Evolutionary conservation across 495 filamentous ascomycete genomes (phyloP).

Genomic region (Neurospora sp.): DNA sequence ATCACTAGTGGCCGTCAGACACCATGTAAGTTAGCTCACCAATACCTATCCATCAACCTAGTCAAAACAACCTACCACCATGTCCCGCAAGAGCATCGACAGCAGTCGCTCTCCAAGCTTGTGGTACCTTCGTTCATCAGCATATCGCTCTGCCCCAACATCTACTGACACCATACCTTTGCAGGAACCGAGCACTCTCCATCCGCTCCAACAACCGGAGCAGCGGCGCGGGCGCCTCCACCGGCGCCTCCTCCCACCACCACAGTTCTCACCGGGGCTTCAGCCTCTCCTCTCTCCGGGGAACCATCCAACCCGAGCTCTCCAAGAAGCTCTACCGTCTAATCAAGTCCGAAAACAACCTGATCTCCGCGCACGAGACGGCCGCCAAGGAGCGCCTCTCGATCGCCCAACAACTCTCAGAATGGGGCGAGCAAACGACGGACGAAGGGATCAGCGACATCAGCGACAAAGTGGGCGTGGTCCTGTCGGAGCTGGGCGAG

Average conservation of each 20-base stretch:
- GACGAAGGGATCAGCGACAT: slow-evolving; percentile 84
- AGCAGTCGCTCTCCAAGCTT: slow-evolving; percentile 13
- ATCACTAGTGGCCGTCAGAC: not conserved
- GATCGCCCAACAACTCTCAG: slow-evolving; percentile 83
- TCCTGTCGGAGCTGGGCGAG: slow-evolving; percentile 82
- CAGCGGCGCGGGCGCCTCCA: slow-evolving; percentile 21
- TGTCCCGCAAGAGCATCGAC: slow-evolving; percentile 19
- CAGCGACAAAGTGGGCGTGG: slow-evolving; percentile 85
- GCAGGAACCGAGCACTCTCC: slow-evolving; percentile 51
- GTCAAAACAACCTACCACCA: slow-evolving; percentile 5
- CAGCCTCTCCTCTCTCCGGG: slow-evolving; percentile 72
- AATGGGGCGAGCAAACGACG: slow-evolving; percentile 85
- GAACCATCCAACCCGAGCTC: slow-evolving; percentile 71
- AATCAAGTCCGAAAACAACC: slow-evolving; percentile 84
- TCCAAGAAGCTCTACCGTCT: slow-evolving; percentile 76
- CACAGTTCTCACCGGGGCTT: slow-evolving; percentile 49
- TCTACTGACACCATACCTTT: not conserved
- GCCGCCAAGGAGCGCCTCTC: slow-evolving; percentile 72
- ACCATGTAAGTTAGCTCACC: slow-evolving; percentile 1
- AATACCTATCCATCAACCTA: not conserved
- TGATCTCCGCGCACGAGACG: slow-evolving; percentile 70
- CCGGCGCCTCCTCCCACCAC: slow-evolving; percentile 28
- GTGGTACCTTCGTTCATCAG: slow-evolving; percentile 9
- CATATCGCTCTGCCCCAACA: not conserved
- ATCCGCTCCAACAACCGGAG: slow-evolving; percentile 19